Evolutionary conservation across 108 stramenopile genomes (phyloP), one percentile per base, ranked within the genome.

Genomic region (Conticribra guillardii): DNA sequence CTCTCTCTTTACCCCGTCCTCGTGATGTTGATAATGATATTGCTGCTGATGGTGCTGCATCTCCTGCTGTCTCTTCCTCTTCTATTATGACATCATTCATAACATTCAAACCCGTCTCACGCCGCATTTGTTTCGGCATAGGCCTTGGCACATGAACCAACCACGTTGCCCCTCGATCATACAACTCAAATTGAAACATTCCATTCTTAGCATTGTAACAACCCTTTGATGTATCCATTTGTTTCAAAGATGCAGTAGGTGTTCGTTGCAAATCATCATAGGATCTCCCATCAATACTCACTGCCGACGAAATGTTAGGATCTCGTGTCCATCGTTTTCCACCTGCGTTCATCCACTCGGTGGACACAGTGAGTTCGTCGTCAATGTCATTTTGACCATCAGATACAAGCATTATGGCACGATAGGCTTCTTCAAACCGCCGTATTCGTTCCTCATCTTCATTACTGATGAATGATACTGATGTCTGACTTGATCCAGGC

Each of bases 361-460:
- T 55, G 30, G 69, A 71, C 54, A 72, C 69, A 17, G 54, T 70
- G 27, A 28, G 27, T 30, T 2, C 64, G 15, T 71, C 76, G 9
- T 70, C 75, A 24, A 47, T 24, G 11, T 76, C 59, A 18, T 55
- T 23, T 34, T 54, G 45, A 47, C 52, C 30, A 71, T 77, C 22
- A 68, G 67, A 67, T 70, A 84, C 73, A 0, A 73, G 69, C 85
- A 89, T 88, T 54, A 91, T 87, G 63, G 89, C 87, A 49, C 73
- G 79, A 64, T 88, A 90, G 0, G 93, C 93, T 21, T 77, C 88
- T 54, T 90, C 87, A 60, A 94, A 94, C 55, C 87, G 80, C n/a
- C 62, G 72, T 55, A 79, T 62, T 24, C 83, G 76, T 29, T 84
- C 83, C 52, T 82, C 73, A 27, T 82, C 81, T 47, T 71, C 76